Base-by-base conservation (phyloP, 2,329 filamentous ascomycete species). In the Tolypocladium nubicola region DNA sequence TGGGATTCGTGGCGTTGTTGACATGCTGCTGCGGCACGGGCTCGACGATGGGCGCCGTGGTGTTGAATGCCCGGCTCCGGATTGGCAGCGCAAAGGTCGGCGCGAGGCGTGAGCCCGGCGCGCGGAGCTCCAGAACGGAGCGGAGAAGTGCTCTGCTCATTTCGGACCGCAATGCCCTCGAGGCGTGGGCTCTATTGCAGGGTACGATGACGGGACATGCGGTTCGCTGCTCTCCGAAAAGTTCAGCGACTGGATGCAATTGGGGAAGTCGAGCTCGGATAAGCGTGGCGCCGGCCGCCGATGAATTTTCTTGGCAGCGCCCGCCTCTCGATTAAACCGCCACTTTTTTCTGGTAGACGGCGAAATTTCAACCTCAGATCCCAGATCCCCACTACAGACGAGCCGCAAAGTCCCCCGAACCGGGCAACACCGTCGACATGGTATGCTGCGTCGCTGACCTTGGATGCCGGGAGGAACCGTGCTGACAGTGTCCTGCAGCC, bases 81-180 rank as follows among this genome's bases (percentile, higher is more conserved):
- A 68, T 62, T 60, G 65, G 63, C 54, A 63, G 62, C 45, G 66
- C 59, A 57, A 67, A 63, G 39, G 65, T 59, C 47, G 64, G 60
- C 57, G 60, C 35, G 54, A 67, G 45, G 61, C 63, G 60, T 57
- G 61, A 49, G 64, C 62, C 63, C 54, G 77, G 71, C 57, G 75
- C 71, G 64, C 80, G 77, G 55, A 85, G 77, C 76, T 86, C 84
- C 72, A 84, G 70, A 52, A 84, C 73, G 72, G 83, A 85, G 75
- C 82, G 81, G 64, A 86, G 76, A 61, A 88, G 73, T 62, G 81
- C 77, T 68, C 83, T 78, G 69, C 79, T 82, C 80, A 83, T 83
- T 52, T 50, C 66, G 57, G 61, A 67, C 62, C 57, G 63, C 64
- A 64, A 60, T 56, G 60, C 62, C 61, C 58, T 63, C 57, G 57